phyloP scores from a whole-genome alignment of 1,284 basidiomycete species.

The Prillingera fragicola region DNA sequence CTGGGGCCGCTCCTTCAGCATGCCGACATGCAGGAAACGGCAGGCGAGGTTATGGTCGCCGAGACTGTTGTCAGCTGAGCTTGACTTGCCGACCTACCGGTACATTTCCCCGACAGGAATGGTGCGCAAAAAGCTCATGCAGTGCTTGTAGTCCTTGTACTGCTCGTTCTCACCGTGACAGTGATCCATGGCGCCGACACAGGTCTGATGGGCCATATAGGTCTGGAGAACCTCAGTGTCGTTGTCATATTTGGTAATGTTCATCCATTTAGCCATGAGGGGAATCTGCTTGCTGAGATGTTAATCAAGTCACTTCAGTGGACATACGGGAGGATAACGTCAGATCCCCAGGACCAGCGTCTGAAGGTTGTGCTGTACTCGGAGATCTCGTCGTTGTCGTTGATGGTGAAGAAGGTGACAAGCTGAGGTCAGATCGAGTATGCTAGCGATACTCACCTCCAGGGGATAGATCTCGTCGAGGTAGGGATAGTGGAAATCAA shows the following conservation, averaged over 20 bases:
- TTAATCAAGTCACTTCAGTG: no score
- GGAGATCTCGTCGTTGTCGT: neutral
- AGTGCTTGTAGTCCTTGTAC: neutral
- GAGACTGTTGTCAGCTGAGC: no score
- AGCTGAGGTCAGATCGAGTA: neutral
- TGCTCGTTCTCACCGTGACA: slow-evolving; percentile 3
- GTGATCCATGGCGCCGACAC: neutral
- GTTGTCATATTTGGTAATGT: neutral
- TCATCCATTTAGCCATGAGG: neutral
- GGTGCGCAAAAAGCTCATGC: neutral
- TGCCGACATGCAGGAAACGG: neutral
- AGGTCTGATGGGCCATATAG: neutral
- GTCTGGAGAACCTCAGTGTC: neutral
- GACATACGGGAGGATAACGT: no score
- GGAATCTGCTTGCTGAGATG: no score
- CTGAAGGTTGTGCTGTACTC: neutral
- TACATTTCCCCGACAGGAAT: neutral
- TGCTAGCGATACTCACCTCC: no score
- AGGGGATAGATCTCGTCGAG: no score
- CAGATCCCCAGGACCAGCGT: no score
- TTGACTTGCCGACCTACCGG: neutral
- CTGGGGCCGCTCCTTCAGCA: slow-evolving; percentile 1
- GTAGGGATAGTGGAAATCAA: no score
- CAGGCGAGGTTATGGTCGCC: slow-evolving; percentile 1
- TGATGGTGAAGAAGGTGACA: neutral